Base-by-base conservation (phyloP, 2,329 filamentous ascomycete genomes). In the Exophiala calicioides region DNA sequence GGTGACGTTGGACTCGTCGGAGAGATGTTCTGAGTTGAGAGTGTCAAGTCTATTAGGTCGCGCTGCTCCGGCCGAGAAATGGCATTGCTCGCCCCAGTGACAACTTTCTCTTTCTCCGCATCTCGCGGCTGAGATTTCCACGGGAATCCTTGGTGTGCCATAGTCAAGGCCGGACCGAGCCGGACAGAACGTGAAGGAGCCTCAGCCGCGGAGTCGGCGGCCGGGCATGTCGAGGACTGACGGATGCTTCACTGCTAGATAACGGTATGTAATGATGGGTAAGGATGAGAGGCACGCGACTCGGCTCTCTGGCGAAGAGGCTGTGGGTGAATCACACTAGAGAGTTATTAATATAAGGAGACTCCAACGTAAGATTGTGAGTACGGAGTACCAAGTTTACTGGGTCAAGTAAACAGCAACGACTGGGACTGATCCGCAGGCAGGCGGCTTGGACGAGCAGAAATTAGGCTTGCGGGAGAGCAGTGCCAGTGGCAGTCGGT, bases 91-190 rank as follows among this genome's bases (percentile, higher is more conserved):
- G 13, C 21, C 16, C 19, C 27, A 30, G 51, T 21, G 23, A 35
- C 7, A n/a, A 43, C 15, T 18, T 16, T 10, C 13, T 56, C 36
- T 44, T 56, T 58, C 24, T 58, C 50, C 8, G 44, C 44, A 30
- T 50, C 43, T 42, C 53, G 48, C 19, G 47, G 40, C 6, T 51
- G 53, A 30, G 52, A 30, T 26, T 45, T 34, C 55, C 55, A 58
- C 5, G 53, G 55, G 30, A 58, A 58, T 12, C 53, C 53, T 21
- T 31, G 20, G 27, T 51, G 42, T 26, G 39, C 47, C 55, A 58
- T 58, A 23, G 26, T 29, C 27, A 10, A 10, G 15, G 19, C 30
- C 31, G 26, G 19, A 18, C 24, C 31, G 23, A 23, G 27, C 16
- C 32, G 15, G 20, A n/a, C 15, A 31, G 32, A 19, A 6, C 23